Conservation (phyloP, 805 yeast genomes). For the Candida sonorensis region DNA sequence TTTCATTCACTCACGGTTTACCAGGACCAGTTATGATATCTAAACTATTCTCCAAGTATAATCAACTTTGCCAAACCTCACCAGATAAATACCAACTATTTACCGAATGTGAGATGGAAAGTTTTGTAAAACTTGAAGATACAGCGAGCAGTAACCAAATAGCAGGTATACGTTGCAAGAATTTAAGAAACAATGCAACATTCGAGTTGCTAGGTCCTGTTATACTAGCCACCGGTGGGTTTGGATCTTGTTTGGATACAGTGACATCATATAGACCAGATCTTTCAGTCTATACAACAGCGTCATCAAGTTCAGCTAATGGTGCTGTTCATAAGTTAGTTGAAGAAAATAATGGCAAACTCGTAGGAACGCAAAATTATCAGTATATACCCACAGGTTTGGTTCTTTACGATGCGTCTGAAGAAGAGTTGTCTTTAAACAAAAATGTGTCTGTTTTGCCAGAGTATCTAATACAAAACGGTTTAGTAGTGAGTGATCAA, state of each 20-base stretch:
- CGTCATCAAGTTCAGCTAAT: conserved; percentile 41
- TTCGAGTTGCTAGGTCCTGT: conserved; percentile 41
- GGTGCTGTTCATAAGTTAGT: conserved; percentile 55
- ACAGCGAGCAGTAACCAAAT: conserved; percentile 10
- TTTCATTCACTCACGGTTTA: conserved; percentile 23
- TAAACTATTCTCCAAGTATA: conserved; percentile 40
- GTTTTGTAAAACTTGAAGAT: conserved; percentile 26
- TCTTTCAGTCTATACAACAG: conserved; percentile 43
- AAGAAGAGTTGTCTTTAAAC: not conserved
- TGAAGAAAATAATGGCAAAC: conserved; percentile 40
- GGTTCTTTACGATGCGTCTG: conserved; percentile 33
- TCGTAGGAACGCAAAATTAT: conserved; percentile 51
- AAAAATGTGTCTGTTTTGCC: conserved; percentile 4
- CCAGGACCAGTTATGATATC: conserved; percentile 59
- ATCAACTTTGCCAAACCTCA: conserved; percentile 24
- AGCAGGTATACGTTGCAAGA: conserved; percentile 21
- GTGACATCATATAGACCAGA: conserved; percentile 48
- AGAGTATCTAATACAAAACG: conserved; percentile 3
- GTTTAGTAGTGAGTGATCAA: conserved; percentile 4
- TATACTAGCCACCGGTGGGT: conserved; percentile 60
- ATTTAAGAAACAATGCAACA: conserved; percentile 20
- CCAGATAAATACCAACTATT: conserved; percentile 32
- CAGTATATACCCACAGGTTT: conserved; percentile 63
- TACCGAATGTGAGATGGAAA: conserved; percentile 30
- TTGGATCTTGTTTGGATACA: conserved; percentile 47